A percentile compares a stretch with the other conserved stretches of the same genome.
phyloP scores from a whole-genome alignment of 768 basidiomycete genomes.

The Sarcomyxa edulis region DNA sequence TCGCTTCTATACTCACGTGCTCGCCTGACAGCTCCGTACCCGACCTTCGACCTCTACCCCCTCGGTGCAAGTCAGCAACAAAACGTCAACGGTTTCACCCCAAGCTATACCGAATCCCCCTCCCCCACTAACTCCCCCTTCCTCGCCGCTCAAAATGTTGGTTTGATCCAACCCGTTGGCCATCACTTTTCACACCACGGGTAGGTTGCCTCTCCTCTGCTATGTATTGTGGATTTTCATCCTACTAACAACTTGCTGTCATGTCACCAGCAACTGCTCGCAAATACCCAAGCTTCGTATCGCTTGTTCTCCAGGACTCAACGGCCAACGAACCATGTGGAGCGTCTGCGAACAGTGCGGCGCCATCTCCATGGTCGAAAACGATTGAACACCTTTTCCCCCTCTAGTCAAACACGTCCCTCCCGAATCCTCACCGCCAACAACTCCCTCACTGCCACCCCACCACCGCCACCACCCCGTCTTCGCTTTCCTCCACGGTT shows the following conservation, averaged over 20 bases:
- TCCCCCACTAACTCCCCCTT: constrained; percentile 31
- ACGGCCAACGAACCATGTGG: constrained; percentile 81
- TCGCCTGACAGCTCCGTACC: constrained; percentile 47
- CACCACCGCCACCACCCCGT: no score
- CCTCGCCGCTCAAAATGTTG: constrained; percentile 40
- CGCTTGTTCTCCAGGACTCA: constrained; percentile 64
- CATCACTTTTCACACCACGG: constrained; percentile 66
- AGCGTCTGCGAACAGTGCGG: constrained; percentile 85
- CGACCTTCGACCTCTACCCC: constrained; percentile 60
- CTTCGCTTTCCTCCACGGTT: constrained; percentile 3
- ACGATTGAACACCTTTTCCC: constrained; percentile 38
- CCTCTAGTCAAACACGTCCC: constrained; percentile 4
- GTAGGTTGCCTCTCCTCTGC: constrained; percentile 33
- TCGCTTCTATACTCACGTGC: constrained; percentile 1
- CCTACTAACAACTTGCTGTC: not conserved
- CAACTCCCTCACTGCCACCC: not conserved
- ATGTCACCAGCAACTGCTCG: constrained; percentile 54
- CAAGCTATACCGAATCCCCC: constrained; percentile 34
- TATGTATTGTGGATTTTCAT: constrained; percentile 7
- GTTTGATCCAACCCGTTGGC: constrained; percentile 63
- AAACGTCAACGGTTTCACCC: no score
- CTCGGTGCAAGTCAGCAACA: no score
- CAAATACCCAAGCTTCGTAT: constrained; percentile 83
- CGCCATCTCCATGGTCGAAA: constrained; percentile 84
- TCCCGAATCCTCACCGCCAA: constrained; percentile 9